Conservation (phyloP, 257 asterid genomes). For the Oldenlandia corymbosa region DNA sequence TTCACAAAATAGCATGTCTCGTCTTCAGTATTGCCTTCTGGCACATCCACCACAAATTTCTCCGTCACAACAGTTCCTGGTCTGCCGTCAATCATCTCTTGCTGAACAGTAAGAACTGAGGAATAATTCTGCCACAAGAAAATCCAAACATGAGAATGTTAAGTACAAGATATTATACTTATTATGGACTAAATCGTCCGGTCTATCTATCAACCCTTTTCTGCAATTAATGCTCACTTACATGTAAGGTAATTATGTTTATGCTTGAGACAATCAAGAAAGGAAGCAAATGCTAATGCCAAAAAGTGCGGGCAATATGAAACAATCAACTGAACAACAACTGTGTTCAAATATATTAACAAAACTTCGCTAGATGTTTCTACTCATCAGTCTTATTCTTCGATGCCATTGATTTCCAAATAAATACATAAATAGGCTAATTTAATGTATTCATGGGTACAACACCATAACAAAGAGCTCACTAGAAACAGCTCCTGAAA, state of each 20-base stretch:
- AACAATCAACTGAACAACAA: background rate
- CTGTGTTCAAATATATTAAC: background rate
- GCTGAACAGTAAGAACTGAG: conserved; percentile 61
- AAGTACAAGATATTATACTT: background rate
- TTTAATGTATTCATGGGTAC: background rate
- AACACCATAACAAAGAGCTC: background rate
- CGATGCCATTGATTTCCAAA: background rate
- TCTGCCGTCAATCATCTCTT: conserved; percentile 53
- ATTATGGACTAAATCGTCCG: too few species aligned
- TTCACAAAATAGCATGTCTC: conserved; percentile 83
- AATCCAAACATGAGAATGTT: background rate
- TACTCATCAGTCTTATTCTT: background rate
- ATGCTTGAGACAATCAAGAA: background rate
- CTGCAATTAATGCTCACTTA: background rate
- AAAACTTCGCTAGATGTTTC: background rate
- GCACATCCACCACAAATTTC: conserved; percentile 79
- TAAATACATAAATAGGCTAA: too few species aligned
- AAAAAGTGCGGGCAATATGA: background rate
- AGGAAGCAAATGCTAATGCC: background rate
- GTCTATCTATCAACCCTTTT: background rate
- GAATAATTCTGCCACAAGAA: conserved; percentile 65
- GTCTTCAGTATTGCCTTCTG: conserved; percentile 72
- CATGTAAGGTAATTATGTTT: background rate
- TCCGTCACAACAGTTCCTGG: conserved; percentile 62
- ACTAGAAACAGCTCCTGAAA: background rate